phyloP scores from a whole-genome alignment of 2,329 filamentous ascomycete genomes.

The Xylaria sp. region DNA sequence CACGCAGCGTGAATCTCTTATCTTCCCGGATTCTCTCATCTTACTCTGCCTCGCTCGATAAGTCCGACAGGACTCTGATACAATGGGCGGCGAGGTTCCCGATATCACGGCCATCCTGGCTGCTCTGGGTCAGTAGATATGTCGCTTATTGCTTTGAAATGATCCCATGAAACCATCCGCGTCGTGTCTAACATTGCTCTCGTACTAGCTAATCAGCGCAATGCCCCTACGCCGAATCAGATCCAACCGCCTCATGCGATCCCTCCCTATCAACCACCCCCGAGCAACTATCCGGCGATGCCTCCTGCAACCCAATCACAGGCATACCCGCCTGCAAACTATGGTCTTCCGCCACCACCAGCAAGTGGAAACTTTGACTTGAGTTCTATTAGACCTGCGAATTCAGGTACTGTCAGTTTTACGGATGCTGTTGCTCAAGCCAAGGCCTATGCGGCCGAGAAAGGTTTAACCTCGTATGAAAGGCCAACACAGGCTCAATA shows the following conservation, averaged over 20 bases:
- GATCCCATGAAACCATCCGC: conserved; percentile 10
- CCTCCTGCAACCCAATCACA: conserved; percentile 54
- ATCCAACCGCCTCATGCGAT: conserved; percentile 53
- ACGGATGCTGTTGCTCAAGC: conserved; percentile 87
- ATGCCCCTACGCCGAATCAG: conserved; percentile 57
- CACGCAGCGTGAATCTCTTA: conserved; percentile 2
- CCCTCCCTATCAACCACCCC: conserved; percentile 50
- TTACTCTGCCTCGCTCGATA: conserved; percentile 17
- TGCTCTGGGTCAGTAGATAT: conserved; percentile 57
- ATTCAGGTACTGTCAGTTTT: conserved; percentile 84
- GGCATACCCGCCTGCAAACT: conserved; percentile 54
- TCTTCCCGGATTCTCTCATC: conserved; percentile 1
- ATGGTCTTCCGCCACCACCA: conserved; percentile 73
- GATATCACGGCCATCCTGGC: conserved; percentile 61
- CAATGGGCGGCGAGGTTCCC: conserved; percentile 55
- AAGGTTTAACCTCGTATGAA: conserved; percentile 75
- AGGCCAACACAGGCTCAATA: conserved; percentile 59
- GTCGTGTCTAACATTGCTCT: conserved; percentile 38
- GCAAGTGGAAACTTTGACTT: conserved; percentile 82
- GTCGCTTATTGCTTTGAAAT: neutral
- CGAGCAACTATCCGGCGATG: conserved; percentile 54
- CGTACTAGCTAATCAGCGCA: conserved; percentile 57
- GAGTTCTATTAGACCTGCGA: conserved; percentile 81
- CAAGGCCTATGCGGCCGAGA: conserved; percentile 82
- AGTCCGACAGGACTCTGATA: conserved; percentile 38